Evolutionary conservation across 768 basidiomycete species (phyloP), one percentile per base, ranked within the genome.

Genomic region (Rhodotorula taiwanensis): DNA sequence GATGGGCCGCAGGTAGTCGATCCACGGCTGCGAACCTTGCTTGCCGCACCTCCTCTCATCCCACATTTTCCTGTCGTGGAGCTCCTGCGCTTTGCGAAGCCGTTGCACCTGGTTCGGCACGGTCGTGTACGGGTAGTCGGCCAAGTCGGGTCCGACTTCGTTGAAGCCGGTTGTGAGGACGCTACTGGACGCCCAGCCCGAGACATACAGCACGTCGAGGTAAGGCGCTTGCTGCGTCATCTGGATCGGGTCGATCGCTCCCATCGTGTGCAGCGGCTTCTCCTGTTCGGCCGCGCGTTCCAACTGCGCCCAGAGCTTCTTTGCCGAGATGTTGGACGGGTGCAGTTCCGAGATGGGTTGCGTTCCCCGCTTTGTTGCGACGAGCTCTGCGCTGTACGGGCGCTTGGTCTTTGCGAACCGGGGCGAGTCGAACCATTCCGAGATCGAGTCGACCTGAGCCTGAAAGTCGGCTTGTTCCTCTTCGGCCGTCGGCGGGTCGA

Each of bases 91-190:
- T 55, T 89, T 87, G 79, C 89, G 88, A 54, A 95, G 80, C 52
- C 89, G 82, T 59, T 94, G 88, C 0, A 95, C 92, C 74, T 94
- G 91, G 74, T 95, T 94, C 28, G 93, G 92, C 21, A 97, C 90
- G 1, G 91, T 94, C 15, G 90, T 92, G 76, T 95, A 95, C 2
- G 92, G 90, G 74, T 95, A 94, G 76, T 97, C 93, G 41, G 71
- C 71, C 86, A 92, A 81, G 77, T 95, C 91, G 27, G 89, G 91
- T 21, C 90, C 90, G 61, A 92, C 87, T 77, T 93, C 89, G 74
- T 91, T 93, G 74, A 84, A 87, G 13, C 85, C 88, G 3, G 91
- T 92, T 8, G 91, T 92, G 55, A 94, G 78, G 52, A 91, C 80
- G 69, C 87, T 89, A 48, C 86, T 88, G 20, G 70, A 47, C 14